These are phyloP conservation scores for Cytospora piceae DNA, from an alignment of 2,329 filamentous ascomycete genomes.

Conservation along the genomic window DNA sequence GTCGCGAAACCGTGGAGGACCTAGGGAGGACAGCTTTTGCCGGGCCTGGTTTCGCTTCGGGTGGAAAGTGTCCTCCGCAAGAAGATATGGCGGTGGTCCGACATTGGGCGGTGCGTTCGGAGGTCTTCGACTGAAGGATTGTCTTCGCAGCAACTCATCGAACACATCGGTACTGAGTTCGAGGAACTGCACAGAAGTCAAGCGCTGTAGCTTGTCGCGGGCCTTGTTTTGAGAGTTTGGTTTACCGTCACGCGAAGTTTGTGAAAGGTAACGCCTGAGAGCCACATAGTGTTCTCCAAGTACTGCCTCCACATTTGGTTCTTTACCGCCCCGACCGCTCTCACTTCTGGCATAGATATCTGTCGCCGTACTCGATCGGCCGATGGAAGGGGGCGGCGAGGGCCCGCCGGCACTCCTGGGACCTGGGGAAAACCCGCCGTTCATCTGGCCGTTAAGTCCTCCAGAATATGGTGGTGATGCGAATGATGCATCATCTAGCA, in stretches of 20 bases:
- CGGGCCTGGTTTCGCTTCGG: constrained; percentile 98
- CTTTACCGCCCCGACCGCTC: constrained; percentile 62
- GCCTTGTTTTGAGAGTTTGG: constrained; percentile 82
- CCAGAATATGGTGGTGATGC: constrained; percentile 73
- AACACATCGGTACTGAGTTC: constrained; percentile 97
- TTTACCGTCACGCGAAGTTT: constrained; percentile 73
- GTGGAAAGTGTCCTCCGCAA: constrained; percentile 89
- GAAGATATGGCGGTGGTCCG: constrained; percentile 70
- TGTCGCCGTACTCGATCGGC: constrained; percentile 81
- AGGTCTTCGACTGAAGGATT: constrained; percentile 64
- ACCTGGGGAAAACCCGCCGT: constrained; percentile 58
- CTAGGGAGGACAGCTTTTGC: constrained; percentile 89
- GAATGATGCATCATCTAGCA: constrained; percentile 56
- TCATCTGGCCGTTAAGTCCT: constrained; percentile 64
- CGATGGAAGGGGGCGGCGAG: constrained; percentile 87
- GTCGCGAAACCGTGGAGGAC: constrained; percentile 84
- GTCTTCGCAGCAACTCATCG: constrained; percentile 88
- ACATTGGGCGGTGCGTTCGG: constrained; percentile 54
- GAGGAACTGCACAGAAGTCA: constrained; percentile 92
- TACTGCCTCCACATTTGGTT: constrained; percentile 65
- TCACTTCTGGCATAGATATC: constrained; percentile 69
- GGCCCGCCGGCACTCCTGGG: constrained; percentile 65
- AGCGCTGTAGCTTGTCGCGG: constrained; percentile 87
- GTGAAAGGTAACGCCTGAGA: constrained; percentile 74
- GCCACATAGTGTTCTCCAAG: constrained; percentile 81